Conservation (phyloP, 805 yeast species). For the Yarrowia phangngaensis region DNA sequence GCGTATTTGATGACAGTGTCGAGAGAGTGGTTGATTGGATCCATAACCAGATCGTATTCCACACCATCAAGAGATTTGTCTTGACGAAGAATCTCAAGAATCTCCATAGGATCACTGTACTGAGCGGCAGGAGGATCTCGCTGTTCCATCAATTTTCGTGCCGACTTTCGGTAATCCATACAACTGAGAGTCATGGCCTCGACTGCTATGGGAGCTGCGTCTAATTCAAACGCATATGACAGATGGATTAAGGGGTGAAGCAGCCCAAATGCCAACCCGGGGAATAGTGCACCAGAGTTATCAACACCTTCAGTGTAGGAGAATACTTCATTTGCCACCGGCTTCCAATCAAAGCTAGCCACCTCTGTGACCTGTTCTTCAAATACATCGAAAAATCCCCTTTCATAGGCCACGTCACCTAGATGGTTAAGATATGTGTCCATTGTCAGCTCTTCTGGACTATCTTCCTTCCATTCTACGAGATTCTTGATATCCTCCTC, state of each 20-base stretch:
- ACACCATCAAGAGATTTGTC: slow-evolving; percentile 30
- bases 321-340: slow-evolving; percentile 30
- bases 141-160: neutral
- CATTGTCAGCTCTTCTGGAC: slow-evolving; percentile 41
- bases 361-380: slow-evolving; percentile 42
- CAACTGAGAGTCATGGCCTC: slow-evolving; percentile 40
- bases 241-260: slow-evolving; percentile 40
- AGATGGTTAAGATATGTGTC: slow-evolving; percentile 37
- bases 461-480: slow-evolving; percentile 41
- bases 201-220: slow-evolving; percentile 38
- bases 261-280: slow-evolving; percentile 33
- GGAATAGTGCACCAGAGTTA: slow-evolving; percentile 27
- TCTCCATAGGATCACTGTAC: slow-evolving; percentile 30
- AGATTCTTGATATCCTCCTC: slow-evolving; percentile 34
- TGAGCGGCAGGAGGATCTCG: slow-evolving; percentile 12
- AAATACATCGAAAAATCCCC: slow-evolving; percentile 40
- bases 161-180: slow-evolving; percentile 28
- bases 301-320: slow-evolving; percentile 6
- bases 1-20: slow-evolving; percentile 29
- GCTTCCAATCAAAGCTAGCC: slow-evolving; percentile 38
- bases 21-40: slow-evolving; percentile 23
- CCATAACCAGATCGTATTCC: slow-evolving; percentile 14
- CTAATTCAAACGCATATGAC: slow-evolving; percentile 40
- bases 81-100: slow-evolving; percentile 31
- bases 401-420: slow-evolving; percentile 38